These are phyloP conservation scores for Leucosporidium yakuticum DNA, from an alignment of 768 basidiomycete genomes.

Conservation along the genomic window DNA sequence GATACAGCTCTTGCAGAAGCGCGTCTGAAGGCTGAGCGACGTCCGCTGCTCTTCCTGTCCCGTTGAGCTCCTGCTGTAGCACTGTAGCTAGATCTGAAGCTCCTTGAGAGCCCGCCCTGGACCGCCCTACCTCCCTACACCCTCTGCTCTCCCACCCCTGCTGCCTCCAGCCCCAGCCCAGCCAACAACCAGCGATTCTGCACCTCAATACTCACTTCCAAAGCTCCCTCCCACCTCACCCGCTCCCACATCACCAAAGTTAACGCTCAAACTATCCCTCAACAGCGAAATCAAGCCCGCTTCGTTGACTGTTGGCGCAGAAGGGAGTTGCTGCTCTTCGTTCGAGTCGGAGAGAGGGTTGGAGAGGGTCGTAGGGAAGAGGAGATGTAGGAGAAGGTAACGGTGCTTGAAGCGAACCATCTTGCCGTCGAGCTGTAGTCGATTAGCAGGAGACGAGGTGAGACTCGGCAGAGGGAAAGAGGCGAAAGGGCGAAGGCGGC, in stretches of 20 bases:
- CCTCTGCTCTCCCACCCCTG: not conserved
- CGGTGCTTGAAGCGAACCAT: constrained; percentile 38
- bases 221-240: constrained; percentile 20
- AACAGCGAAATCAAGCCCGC: constrained; percentile 27
- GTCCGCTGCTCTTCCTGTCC: too few relatives aligned
- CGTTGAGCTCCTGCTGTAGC: too few relatives aligned
- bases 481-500: too few relatives aligned
- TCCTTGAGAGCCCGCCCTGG: too few relatives aligned
- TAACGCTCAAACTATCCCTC: constrained; percentile 31
- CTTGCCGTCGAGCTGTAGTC: not conserved
- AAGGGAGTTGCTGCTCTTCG: not conserved
- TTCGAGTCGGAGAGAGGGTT: not conserved
- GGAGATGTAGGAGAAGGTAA: constrained; percentile 34
- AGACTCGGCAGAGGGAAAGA: too few relatives aligned
- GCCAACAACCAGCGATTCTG: not conserved
- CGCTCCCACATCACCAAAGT: constrained; percentile 20
- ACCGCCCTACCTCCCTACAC: not conserved
- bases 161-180: not conserved
- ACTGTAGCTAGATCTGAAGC: too few relatives aligned
- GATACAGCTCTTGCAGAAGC: too few relatives aligned
- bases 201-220: constrained; percentile 21
- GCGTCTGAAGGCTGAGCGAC: too few relatives aligned
- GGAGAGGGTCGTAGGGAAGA: constrained; percentile 25
- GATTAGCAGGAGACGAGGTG: too few relatives aligned
- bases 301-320: constrained; percentile 10